Evolutionary conservation across 768 basidiomycete species (phyloP).

Genomic region (Tulasnella sp.): DNA sequence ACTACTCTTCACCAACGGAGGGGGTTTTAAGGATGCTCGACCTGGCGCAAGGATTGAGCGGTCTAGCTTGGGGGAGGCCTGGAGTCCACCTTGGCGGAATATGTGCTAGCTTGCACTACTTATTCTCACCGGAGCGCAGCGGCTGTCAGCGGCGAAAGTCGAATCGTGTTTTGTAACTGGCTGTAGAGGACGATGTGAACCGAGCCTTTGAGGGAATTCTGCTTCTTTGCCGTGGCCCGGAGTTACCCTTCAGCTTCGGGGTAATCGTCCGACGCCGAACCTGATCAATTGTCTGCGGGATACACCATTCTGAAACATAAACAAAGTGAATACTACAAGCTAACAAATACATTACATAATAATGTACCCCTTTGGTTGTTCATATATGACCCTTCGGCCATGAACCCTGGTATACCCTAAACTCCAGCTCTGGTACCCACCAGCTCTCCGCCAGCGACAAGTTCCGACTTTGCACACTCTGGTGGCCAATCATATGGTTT

Average conservation of each 20-base stretch:
- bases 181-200: not conserved
- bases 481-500: not conserved
- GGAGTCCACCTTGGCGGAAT: not conserved
- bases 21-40: not conserved
- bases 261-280: not conserved
- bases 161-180: not conserved
- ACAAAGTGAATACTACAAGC: not conserved
- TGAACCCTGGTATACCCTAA: not conserved
- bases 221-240: not conserved
- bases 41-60: not conserved
- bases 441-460: not conserved
- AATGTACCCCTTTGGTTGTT: not conserved
- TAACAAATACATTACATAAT: not conserved
- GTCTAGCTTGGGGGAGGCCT: not conserved
- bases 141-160: not conserved
- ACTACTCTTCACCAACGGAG: not conserved
- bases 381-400: not conserved
- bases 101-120: not conserved
- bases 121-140: not conserved
- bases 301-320: not conserved
- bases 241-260: not conserved
- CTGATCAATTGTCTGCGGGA: not conserved
- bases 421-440: not conserved
- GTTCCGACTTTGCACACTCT: not conserved
- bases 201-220: too few relatives aligned